Conservation (phyloP, 208 protist genomes). For the Leishmania gerbilli region DNA sequence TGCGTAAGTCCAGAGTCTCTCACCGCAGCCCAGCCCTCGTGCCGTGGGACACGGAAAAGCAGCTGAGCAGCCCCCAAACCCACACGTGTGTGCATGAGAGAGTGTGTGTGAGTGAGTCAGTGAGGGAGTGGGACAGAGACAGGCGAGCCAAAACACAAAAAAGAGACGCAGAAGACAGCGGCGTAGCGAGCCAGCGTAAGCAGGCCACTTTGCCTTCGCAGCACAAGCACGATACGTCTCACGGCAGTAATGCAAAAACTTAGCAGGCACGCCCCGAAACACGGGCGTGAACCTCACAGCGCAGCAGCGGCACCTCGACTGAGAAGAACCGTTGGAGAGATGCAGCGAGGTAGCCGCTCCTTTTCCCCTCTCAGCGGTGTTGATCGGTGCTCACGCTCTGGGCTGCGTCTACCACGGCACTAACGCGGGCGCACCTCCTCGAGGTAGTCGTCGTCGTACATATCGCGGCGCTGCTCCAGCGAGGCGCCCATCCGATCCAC, state of each 20-base stretch:
- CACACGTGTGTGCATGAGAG: not conserved
- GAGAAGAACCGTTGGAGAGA: not conserved
- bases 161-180: not conserved
- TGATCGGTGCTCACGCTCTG: not conserved
- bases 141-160: not conserved
- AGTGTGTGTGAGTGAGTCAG: not conserved
- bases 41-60: not conserved
- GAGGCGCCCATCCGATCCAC: slow-evolving; percentile 62
- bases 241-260: not conserved
- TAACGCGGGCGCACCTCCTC: slow-evolving; percentile 80
- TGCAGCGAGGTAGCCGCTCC: not conserved
- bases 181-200: not conserved
- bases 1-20: not conserved
- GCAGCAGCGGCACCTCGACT: not conserved
- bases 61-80: not conserved
- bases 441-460: slow-evolving; percentile 86
- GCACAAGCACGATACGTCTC: not conserved
- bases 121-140: not conserved
- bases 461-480: slow-evolving; percentile 59
- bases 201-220: not conserved
- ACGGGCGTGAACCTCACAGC: not conserved
- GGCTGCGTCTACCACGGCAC: not conserved
- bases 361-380: not conserved
- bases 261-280: not conserved
- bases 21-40: not conserved